These are phyloP conservation scores for Fragaria vesca DNA, from an alignment of 306 rosid species.

Conservation along the genomic window DNA sequence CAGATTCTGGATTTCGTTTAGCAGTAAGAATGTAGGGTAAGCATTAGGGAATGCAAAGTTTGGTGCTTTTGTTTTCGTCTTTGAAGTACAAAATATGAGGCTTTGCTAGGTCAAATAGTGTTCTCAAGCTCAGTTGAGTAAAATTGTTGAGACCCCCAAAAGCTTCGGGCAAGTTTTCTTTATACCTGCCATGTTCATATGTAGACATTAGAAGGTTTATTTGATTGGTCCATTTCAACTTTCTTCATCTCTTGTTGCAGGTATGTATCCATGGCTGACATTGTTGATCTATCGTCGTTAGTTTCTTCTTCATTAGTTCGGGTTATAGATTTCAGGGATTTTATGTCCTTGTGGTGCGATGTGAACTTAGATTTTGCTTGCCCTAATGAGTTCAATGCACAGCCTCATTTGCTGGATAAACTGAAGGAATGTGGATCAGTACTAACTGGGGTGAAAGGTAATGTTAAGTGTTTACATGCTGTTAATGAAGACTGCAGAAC, in stretches of 20 bases:
- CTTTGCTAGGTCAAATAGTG: background rate
- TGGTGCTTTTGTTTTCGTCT: background rate
- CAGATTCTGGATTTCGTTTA: too few relatives aligned
- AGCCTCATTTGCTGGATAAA: constrained; percentile 32
- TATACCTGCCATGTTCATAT: background rate
- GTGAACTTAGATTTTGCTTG: constrained; percentile 55
- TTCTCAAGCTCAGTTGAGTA: background rate
- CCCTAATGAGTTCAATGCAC: constrained; percentile 32
- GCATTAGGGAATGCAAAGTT: background rate
- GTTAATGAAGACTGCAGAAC: constrained; percentile 73
- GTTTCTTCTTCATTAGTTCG: constrained; percentile 54
- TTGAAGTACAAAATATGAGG: background rate
- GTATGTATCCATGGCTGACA: constrained; percentile 74
- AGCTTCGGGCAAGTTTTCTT: background rate
- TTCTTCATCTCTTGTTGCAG: constrained; percentile 37
- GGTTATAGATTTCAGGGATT: constrained; percentile 70
- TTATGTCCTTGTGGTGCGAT: constrained; percentile 69
- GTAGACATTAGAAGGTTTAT: background rate
- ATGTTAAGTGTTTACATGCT: constrained; percentile 60
- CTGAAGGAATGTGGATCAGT: constrained; percentile 67
- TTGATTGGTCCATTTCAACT: background rate
- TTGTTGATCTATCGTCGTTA: constrained; percentile 62
- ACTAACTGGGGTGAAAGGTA: constrained; percentile 51
- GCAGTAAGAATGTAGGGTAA: background rate
- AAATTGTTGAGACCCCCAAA: background rate